phyloP scores from a whole-genome alignment of 2,329 filamentous ascomycete species.

The Fusarium fujikuroi region DNA sequence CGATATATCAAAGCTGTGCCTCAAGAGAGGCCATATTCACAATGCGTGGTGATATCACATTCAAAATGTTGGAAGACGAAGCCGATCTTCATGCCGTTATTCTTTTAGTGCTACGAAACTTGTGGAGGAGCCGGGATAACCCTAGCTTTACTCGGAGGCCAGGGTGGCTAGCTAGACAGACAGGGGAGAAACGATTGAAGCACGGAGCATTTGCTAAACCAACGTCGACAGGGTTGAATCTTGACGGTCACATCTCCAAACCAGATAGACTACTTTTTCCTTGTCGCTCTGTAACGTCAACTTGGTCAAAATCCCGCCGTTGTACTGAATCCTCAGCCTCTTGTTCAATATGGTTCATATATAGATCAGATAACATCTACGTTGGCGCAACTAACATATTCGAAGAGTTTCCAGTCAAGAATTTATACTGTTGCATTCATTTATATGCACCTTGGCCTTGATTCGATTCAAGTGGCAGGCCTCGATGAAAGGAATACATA shows the following conservation, averaged over 20 bases:
- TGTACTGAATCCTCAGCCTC: background rate
- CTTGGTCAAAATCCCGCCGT: background rate
- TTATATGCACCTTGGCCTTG: background rate
- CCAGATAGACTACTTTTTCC: slow-evolving; percentile 1
- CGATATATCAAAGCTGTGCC: slow-evolving; percentile 6
- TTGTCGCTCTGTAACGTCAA: background rate
- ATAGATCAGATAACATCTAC: background rate
- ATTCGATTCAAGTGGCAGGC: background rate
- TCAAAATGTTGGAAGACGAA: slow-evolving; percentile 21
- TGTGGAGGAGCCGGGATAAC: slow-evolving; percentile 47
- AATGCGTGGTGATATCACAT: slow-evolving; percentile 30
- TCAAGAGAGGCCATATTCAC: slow-evolving; percentile 6
- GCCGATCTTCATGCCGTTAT: slow-evolving; percentile 38
- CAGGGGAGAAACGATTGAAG: slow-evolving; percentile 36
- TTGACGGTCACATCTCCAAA: slow-evolving; percentile 13
- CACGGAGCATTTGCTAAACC: slow-evolving; percentile 46
- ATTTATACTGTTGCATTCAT: background rate
- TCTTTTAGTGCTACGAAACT: slow-evolving; percentile 39
- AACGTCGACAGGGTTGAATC: slow-evolving; percentile 33
- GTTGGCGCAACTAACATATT: too few relatives aligned
- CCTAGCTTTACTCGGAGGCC: slow-evolving; percentile 39
- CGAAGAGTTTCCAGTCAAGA: background rate
- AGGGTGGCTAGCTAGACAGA: slow-evolving; percentile 41
- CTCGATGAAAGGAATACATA: background rate
- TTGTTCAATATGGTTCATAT: background rate